These are phyloP conservation scores for Aspergillus quadrilineatus DNA, from an alignment of 2,329 filamentous ascomycete species.

Conservation along the genomic window DNA sequence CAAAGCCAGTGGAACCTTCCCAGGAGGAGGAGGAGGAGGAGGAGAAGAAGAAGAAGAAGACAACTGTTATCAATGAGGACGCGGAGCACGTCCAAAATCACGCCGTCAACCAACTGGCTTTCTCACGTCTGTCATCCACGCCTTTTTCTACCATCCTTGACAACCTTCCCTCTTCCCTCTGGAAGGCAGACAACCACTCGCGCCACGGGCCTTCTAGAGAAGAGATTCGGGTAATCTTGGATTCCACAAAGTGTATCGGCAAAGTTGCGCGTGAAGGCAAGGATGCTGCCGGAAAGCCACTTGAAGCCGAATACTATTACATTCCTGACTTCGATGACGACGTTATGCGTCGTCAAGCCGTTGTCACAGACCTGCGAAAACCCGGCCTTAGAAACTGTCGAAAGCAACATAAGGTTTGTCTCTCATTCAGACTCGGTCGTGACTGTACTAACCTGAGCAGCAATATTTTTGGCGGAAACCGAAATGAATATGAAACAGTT, in stretches of 20 bases:
- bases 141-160: conserved; percentile 85
- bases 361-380: conserved; percentile 82
- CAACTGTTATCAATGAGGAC: conserved; percentile 25
- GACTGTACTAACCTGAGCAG: conserved; percentile 41
- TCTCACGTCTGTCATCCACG: conserved; percentile 86
- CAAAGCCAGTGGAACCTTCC: conserved; percentile 20
- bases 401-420: conserved; percentile 91
- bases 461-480: conserved; percentile 73
- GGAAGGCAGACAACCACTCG: conserved; percentile 51
- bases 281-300: conserved; percentile 86
- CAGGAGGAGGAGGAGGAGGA: conserved; percentile 10
- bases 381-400: conserved; percentile 85
- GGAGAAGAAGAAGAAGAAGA: conserved; percentile 12
- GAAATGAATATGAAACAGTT: conserved; percentile 37
- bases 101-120: conserved; percentile 91
- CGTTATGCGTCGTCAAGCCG: conserved; percentile 72
- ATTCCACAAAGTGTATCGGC: conserved; percentile 75
- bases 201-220: conserved; percentile 55
- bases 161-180: conserved; percentile 69
- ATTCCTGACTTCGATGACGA: conserved; percentile 83
- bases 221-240: conserved; percentile 69
- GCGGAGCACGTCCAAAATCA: conserved; percentile 64
- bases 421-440: neutral
- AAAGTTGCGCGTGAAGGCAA: conserved; percentile 89
- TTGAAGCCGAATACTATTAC: conserved; percentile 98